Conservation (phyloP, 805 yeast species). For the Torulaspora maleeae region DNA sequence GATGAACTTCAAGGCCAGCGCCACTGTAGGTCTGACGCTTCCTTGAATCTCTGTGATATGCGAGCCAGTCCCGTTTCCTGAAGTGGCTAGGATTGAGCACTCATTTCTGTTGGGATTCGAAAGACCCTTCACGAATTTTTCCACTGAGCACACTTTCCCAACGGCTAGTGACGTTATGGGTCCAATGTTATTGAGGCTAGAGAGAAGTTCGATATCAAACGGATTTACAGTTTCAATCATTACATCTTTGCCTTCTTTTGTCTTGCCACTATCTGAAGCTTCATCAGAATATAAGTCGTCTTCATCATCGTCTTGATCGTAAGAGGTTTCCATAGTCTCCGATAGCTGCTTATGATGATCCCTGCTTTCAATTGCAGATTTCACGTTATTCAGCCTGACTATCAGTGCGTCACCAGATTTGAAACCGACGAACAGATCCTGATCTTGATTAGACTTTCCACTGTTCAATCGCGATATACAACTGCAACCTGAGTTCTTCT, state of each 20-base stretch:
- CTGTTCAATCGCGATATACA: conserved; percentile 28
- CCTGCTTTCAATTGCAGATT: conserved; percentile 29
- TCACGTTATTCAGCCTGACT: conserved; percentile 32
- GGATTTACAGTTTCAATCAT: conserved; percentile 28
- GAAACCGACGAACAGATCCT: conserved; percentile 56
- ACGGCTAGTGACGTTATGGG: conserved; percentile 66
- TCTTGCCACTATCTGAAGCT: conserved; percentile 11
- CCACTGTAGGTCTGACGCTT: conserved; percentile 60
- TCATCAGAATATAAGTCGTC: conserved; percentile 31
- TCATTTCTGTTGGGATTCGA: conserved; percentile 65
- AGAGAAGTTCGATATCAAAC: conserved; percentile 45
- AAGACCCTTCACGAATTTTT: conserved; percentile 53
- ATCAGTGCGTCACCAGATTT: conserved; percentile 56
- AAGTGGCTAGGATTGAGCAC: conserved; percentile 60
- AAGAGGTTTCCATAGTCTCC: conserved; percentile 37
- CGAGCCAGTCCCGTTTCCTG: conserved; percentile 57
- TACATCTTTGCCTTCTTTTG: conserved; percentile 11
- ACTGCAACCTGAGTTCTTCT: conserved; percentile 25
- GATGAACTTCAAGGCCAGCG: conserved; percentile 64
- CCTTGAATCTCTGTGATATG: conserved; percentile 61
- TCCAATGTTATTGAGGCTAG: conserved; percentile 59
- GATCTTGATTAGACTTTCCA: conserved; percentile 31
- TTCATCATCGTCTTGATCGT: conserved; percentile 33
- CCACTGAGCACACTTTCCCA: conserved; percentile 53
- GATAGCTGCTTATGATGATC: conserved; percentile 47